Evolutionary conservation across 352 stramenopile genomes (phyloP), one percentile per base, ranked within the genome.

Genomic region (Globisporangium middletonii): DNA sequence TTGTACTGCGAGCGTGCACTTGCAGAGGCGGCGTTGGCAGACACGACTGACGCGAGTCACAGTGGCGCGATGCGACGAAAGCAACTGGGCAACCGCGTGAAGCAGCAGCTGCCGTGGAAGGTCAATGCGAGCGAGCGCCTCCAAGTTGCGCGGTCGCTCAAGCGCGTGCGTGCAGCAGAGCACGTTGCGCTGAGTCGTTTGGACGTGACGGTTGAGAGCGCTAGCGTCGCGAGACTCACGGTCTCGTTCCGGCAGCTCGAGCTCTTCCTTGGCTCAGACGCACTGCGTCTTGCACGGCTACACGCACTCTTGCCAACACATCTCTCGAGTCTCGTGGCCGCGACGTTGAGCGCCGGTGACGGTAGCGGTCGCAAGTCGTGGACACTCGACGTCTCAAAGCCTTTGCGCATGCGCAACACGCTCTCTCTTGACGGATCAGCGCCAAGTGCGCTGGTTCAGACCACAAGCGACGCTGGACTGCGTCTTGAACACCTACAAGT

Each of bases 21-120:
- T 9, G 27, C 16, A 11, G 4, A 16, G 13, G 18, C 18, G 15
- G 1, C 11, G 13, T n/a, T 45, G 41, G 13, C 41, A 19, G 41
- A 16, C 41, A 19, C 16, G n/a, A 33, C 50, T 16, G 42, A 48
- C 18, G 15, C 50, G 49, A 57, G 50, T 45, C 38, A 4, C 19
- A 56, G 13, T 26, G 23, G 3, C 9, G 45, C 28, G 18, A 37
- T 16, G 5, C 44, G 46, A 12, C 15, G 53, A 11, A 60, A 52
- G 18, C 46, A 57, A 8, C 18, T 47, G 15, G 48, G 58, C 5
- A 49, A n/a, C 13, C 50, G 33, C 2, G 42, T 54, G 28, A 72
- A 72, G 4, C 78, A 83, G 43, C 72, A 77, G 30, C 56, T 90
- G 1, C 61, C 70, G 4, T 90, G 80, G 80, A 90, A 88, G 19